These are phyloP conservation scores for Microbotryum silenes-acaulis DNA, from an alignment of 1,284 basidiomycete species.

Conservation along the genomic window DNA sequence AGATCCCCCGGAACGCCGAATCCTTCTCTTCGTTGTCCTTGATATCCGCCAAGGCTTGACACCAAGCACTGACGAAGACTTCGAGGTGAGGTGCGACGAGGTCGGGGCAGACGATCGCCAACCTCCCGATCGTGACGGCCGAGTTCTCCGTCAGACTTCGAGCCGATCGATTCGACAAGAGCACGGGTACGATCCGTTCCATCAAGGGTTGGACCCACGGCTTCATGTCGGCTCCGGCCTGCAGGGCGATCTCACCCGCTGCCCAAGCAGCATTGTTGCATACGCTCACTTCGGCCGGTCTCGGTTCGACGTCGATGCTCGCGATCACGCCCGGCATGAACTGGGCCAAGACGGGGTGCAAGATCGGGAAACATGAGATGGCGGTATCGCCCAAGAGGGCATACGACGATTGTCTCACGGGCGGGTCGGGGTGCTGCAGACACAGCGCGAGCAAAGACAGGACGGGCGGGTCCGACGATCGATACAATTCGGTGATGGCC, in stretches of 20 bases:
- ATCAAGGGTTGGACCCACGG: slow-evolving; percentile 84
- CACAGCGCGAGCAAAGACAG: slow-evolving; percentile 72
- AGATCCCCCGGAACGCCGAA: slow-evolving; percentile 96
- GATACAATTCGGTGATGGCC: slow-evolving; percentile 62
- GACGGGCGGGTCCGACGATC: slow-evolving; percentile 56
- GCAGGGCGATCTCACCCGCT: slow-evolving; percentile 81
- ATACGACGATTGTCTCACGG: slow-evolving; percentile 92
- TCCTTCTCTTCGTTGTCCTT: slow-evolving; percentile 99
- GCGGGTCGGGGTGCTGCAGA: slow-evolving; percentile 85
- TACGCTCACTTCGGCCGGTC: slow-evolving; percentile 85
- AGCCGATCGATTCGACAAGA: slow-evolving; percentile 81
- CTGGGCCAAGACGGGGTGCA: slow-evolving; percentile 73
- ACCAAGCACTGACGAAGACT: slow-evolving; percentile 75
- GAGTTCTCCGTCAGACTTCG: slow-evolving; percentile 95
- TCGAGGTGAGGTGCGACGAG: slow-evolving; percentile 68
- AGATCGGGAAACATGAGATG: slow-evolving; percentile 81
- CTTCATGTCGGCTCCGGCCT: slow-evolving; percentile 56
- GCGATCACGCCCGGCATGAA: slow-evolving; percentile 85
- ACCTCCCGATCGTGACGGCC: slow-evolving; percentile 95
- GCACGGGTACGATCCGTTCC: slow-evolving; percentile 79
- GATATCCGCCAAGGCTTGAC: slow-evolving; percentile 93
- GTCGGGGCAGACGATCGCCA: slow-evolving; percentile 83
- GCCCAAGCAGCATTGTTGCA: slow-evolving; percentile 99
- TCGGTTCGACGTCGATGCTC: slow-evolving; percentile 84
- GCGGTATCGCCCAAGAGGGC: slow-evolving; percentile 96